Conservation (phyloP, 371 early-diverging fungal genomes). For the Mucor plumbeus region DNA sequence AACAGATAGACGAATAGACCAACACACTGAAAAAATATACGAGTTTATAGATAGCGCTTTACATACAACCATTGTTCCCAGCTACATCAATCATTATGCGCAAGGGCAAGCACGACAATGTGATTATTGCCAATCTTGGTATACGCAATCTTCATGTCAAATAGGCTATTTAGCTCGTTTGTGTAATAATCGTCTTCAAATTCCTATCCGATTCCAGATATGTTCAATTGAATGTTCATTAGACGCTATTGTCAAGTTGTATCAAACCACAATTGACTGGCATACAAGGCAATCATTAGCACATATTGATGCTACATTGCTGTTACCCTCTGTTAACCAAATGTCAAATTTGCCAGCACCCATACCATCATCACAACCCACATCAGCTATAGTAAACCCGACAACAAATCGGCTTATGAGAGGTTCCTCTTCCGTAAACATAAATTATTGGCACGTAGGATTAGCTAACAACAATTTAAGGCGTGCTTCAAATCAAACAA, state of each 20-base stretch:
- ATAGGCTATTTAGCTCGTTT: slow-evolving; percentile 37
- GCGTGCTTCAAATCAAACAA: background rate
- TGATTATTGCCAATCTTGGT: slow-evolving; percentile 40
- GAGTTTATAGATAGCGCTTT: slow-evolving; percentile 5
- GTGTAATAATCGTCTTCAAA: slow-evolving; percentile 31
- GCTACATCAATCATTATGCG: background rate
- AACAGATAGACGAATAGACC: background rate
- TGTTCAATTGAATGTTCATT: slow-evolving; percentile 41
- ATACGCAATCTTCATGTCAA: slow-evolving; percentile 28
- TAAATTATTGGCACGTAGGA: slow-evolving; percentile 5
- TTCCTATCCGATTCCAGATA: slow-evolving; percentile 38
- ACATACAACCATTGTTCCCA: slow-evolving; percentile 7
- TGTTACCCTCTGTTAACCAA: background rate
- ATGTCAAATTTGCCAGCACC: background rate
- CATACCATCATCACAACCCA: background rate
- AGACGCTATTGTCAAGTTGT: slow-evolving; percentile 19
- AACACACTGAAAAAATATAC: background rate
- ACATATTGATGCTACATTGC: slow-evolving; percentile 10
- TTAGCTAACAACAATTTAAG: background rate
- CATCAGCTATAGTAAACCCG: background rate
- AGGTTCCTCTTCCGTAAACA: background rate
- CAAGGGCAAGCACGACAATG: slow-evolving; percentile 31
- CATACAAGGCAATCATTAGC: slow-evolving; percentile 14
- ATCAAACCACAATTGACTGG: slow-evolving; percentile 26
- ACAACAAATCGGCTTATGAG: background rate